Evolutionary conservation across 2,329 filamentous ascomycete genomes (phyloP), one percentile per base, ranked within the genome.

Genomic region (Diplodia scrobiculata): DNA sequence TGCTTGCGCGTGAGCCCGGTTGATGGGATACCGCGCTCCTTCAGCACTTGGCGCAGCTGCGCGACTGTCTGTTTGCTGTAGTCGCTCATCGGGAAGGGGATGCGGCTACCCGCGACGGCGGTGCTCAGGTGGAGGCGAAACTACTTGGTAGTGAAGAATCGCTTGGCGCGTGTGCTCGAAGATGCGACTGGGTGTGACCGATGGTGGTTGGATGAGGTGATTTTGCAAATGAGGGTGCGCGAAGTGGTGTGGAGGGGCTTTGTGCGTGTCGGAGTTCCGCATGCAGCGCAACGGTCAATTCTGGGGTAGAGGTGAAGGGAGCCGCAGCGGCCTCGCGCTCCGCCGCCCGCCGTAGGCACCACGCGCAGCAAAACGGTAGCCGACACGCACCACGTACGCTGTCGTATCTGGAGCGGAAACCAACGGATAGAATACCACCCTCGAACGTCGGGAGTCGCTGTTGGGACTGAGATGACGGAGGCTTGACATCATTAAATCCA

Each of bases 11-110:
- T 80, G 34, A 83, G 72, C 27, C 80, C 79, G 0, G 80, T 80
- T 27, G 75, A 75, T 1, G 80, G 73, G 66, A 83, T 82, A 53
- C 76, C 75, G 59, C 80, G 77, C 45, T 82, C 79, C 66, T 82
- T 83, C 55, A 82, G 73, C 63, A 82, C 65, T 66, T 79, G 74
- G 68, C 79, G 78, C 59, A 83, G 74, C 68, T 82, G 78, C 64
- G 77, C 75, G 68, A 83, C 81, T 27, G 81, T 83, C 52, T 79
- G 75, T 67, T 78, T 79, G 70, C 73, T 77, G 74, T 83, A 83
- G 66, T 82, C 80, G 11, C 73, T 66, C 75, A 77, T 78, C 7
- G 41, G 34, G 41, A 29, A 36, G 36, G 7, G 45, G 21, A 25
- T 54, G 32, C 34, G 38, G 58, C 58, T 50, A 27, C 29, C 17